Evolutionary conservation across 441 rosid genomes (phyloP), one percentile per base, ranked within the genome.

Genomic region (Euphorbia corollata): DNA sequence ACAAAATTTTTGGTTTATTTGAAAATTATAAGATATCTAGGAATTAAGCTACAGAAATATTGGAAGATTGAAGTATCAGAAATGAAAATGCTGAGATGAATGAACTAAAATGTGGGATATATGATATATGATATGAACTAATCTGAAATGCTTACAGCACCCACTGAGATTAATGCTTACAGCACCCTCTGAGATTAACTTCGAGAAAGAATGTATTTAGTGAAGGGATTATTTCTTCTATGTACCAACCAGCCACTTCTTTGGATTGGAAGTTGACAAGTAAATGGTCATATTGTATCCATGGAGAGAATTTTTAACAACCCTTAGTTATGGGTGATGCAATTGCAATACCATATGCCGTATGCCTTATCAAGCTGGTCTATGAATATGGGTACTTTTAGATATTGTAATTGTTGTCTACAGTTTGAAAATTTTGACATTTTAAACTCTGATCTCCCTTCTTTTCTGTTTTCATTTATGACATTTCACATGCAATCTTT

Each of bases 401-500:
- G 50, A 36, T 22, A 19, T 38, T 47, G 24, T n/a, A 18, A 24
- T 19, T 22, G 8, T 20, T 32, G 30, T 18, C 23, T 47, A 30
- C 12, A 32, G 6, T 41, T 57, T 15, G 3, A 65, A 20, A 16
- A 36, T 57, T 20, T 47, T 45, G 55, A 45, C 64, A 45, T 68
- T 20, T n/a, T 47, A 59, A 43, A 50, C 39, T 64, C 61, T 23
- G 23, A 38, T 59, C 19, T 22, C 34, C 38, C 45, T 43, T 64
- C 41, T 38, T 48, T 55, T 43, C 50, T 53, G 22, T 16, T 53
- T 61, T 16, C 53, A 24, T 68, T 58, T 63, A 56, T 76, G 51
- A 55, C 47, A 38, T 65, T 30, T 5, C 51, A 41, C 30, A 20
- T 34, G 45, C 58, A 53, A 60, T 36, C 39, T 24, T 68, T 27